Conservation (phyloP, 1,139 yeast species). For the Debaryomyces udenii region DNA sequence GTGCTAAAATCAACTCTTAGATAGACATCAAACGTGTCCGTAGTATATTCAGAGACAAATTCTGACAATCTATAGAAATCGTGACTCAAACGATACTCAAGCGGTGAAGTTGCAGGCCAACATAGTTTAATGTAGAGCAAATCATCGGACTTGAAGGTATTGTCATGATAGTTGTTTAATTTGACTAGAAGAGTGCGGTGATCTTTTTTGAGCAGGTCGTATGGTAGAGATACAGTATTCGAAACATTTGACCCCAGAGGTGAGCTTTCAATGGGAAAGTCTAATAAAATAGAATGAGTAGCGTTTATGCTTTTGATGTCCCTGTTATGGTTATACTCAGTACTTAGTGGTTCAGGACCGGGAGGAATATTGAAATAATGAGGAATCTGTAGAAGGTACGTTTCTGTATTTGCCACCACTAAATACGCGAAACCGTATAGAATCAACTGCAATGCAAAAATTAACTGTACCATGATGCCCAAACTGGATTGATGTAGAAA, state of each 20-base stretch:
- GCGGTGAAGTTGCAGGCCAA: constrained; percentile 50
- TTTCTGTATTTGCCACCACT: constrained; percentile 43
- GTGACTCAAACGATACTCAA: constrained; percentile 30
- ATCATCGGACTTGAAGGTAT: constrained; percentile 33
- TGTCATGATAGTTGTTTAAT: constrained; percentile 38
- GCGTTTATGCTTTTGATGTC: constrained; percentile 21
- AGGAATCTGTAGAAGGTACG: constrained; percentile 36
- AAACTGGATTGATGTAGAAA: too few species aligned
- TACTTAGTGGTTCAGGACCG: constrained; percentile 18
- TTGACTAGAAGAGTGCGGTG: constrained; percentile 29
- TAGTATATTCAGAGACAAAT: constrained; percentile 10
- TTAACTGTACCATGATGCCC: constrained; percentile 4
- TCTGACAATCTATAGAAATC: constrained; percentile 22
- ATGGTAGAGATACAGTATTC: constrained; percentile 11
- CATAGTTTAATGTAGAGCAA: constrained; percentile 41
- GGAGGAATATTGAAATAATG: constrained; percentile 38
- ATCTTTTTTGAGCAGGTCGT: constrained; percentile 21
- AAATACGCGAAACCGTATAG: constrained; percentile 2
- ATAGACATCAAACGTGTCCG: constrained; percentile 32
- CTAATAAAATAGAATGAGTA: constrained; percentile 28
- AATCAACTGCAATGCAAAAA: neutral
- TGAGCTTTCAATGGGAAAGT: constrained; percentile 32
- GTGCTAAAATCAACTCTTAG: constrained; percentile 29
- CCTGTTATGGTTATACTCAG: neutral
- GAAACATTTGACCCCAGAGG: neutral